Conservation (phyloP, 108 stramenopile genomes). For the Nitzschia sp. region DNA sequence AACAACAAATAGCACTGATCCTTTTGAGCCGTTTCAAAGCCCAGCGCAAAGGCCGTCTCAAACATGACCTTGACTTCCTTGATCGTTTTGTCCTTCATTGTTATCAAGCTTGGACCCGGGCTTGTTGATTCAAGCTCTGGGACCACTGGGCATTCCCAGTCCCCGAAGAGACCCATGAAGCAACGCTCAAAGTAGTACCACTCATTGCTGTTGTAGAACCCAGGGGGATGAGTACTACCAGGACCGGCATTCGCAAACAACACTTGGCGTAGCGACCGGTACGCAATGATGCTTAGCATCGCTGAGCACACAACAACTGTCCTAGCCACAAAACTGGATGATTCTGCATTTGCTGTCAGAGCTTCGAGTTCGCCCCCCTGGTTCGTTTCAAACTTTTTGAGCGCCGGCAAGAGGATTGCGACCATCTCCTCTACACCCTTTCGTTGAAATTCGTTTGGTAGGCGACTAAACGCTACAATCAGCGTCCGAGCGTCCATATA, state of each 20-base stretch:
- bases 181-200: conserved; percentile 41
- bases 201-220: conserved; percentile 18
- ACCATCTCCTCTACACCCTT: conserved; percentile 38
- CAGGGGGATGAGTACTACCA: neutral
- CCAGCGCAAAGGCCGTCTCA: conserved; percentile 43
- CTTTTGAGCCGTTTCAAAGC: conserved; percentile 44
- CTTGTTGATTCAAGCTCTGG: conserved; percentile 29
- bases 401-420: conserved; percentile 18
- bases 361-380: neutral
- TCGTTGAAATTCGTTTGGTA: conserved; percentile 38
- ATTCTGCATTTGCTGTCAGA: conserved; percentile 23
- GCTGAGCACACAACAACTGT: conserved; percentile 48
- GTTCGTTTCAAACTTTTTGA: conserved; percentile 8
- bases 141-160: conserved; percentile 58
- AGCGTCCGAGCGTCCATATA: conserved; percentile 52
- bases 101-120: neutral
- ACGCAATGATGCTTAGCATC: conserved; percentile 42
- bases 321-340: conserved; percentile 60
- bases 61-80: conserved; percentile 28
- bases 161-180: conserved; percentile 65
- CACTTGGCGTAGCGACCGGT: conserved; percentile 1
- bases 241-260: conserved; percentile 9
- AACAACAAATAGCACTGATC: conserved; percentile 72
- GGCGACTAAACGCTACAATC: conserved; percentile 45
- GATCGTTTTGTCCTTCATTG: neutral